Evolutionary conservation across 371 early-diverging fungal genomes (phyloP), one percentile per base, ranked within the genome.

Genomic region (Mortierella sp.): DNA sequence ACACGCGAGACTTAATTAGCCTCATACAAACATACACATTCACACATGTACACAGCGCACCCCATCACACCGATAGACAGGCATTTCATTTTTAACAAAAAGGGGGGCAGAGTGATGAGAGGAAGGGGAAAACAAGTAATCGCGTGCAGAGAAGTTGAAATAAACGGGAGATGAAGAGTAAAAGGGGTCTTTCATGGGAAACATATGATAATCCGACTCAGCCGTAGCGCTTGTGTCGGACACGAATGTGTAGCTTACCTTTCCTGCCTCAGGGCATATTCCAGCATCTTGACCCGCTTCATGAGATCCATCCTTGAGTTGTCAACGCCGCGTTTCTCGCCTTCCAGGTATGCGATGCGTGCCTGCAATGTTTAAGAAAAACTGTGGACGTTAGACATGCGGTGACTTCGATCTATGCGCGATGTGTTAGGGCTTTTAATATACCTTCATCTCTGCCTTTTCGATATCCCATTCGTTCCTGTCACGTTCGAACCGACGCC

Each of bases 381-480:
- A 60, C 15, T 26, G 34, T 30, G 43, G 39, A 39, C 11, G 39
- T 39, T 17, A 3, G 11, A 39, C 3, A 4, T 14, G 17, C 11
- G 17, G 14, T 3, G 39, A 39, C 14, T 39, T 4, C 39, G 17
- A 14, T 39, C 39, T 39, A 14, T 4, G 39, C 39, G 11, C 39
- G 39, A 39, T n/a, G n/a, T n/a, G n/a, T n/a, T n/a, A n/a, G n/a
- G n/a, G n/a, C n/a, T n/a, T n/a, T n/a, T n/a, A n/a, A n/a, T n/a
- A 11, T 56, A 93, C 96, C 87, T 92, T 89, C 52, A 94, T 73
- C 60, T 93, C 94, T 6, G 94, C 87, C 52, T 86, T 79, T 68
- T 95, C 95, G 71, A 95, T 91, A 24, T 91, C 90, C 95, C 97
- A 95, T 73, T 94, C 92, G 62, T 93, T 93, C 23, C 92, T 85